These are phyloP conservation scores for Lentinula detonsa DNA, from an alignment of 768 basidiomycete genomes.

Conservation along the genomic window DNA sequence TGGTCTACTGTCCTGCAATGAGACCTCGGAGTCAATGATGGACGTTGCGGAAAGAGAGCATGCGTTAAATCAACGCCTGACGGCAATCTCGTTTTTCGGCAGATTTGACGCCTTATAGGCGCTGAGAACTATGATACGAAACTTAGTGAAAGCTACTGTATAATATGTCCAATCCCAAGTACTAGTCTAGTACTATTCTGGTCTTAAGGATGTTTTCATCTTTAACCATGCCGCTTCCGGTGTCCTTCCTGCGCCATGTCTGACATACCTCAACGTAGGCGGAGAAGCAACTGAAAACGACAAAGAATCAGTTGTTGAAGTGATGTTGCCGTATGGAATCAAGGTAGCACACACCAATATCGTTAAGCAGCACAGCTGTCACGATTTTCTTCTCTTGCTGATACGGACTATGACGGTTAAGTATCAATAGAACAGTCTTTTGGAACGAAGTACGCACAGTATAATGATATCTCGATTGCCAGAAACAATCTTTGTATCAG, in stretches of 20 bases:
- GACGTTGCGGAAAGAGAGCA: neutral
- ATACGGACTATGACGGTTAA: neutral
- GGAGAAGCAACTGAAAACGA: neutral
- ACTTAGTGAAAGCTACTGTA: too few relatives aligned
- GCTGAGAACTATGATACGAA: neutral
- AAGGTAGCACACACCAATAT: neutral
- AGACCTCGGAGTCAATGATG: neutral
- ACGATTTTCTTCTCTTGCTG: neutral
- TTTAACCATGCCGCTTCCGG: neutral
- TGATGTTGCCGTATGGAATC: neutral
- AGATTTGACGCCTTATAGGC: neutral
- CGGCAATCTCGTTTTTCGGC: too few relatives aligned
- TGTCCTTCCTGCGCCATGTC: neutral
- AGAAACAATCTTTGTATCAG: neutral
- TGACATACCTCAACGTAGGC: neutral
- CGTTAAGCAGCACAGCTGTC: neutral
- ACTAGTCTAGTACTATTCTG: too few relatives aligned
- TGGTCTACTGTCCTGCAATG: constrained; percentile 3
- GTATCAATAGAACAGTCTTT: neutral
- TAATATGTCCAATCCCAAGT: too few relatives aligned
- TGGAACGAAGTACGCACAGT: neutral
- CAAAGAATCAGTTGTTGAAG: neutral
- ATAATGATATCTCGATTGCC: neutral
- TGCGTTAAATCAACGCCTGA: neutral
- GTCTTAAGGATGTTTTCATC: neutral